Evolutionary conservation across 345 rosid genomes (phyloP), one percentile per base, ranked within the genome.

Genomic region (Turritis glabra): DNA sequence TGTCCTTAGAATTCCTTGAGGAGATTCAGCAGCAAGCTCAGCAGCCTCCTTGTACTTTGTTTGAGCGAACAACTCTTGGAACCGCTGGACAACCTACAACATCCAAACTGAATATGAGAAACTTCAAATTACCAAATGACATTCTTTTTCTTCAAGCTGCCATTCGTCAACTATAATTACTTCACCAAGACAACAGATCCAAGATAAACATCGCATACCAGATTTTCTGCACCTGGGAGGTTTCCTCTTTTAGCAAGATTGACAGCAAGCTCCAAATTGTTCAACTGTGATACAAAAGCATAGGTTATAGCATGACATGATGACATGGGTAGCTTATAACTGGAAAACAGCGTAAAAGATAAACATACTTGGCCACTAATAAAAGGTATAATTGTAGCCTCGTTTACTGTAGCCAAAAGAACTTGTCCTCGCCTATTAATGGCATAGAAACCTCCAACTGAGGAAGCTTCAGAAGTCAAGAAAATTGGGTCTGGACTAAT

Each of bases 31-130:
- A 80, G 99, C 99, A 70, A 96, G 97, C 83, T 96, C 99, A 69
- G 99, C 99, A 48, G 99, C 99, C 83, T 96, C 99, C 79, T 96
- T 92, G 77, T 96, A 96, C 83, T 96, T 96, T 25, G 96, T 92
- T 74, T 96, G 99, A 71, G 98, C 92, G 78, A 96, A 96, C 18
- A 92, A 79, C 75, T 92, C 99, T 85, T 96, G 98, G 80, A 96
- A 96, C 69, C 97, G 94, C 86, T 96, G 96, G 59, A 88, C 96
- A 82, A 96, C 99, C 99, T 96, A 84, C 73, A 57, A 80, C 27
- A 70, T 74, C 41, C 12, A 1, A 68, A 62, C 19, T 27, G 35
- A 46, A 37, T 53, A 73, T 68, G 46, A 67, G 59, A 67, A 44
- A 59, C 50, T 64, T 65, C 44, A 63, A 33, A 76, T 52, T 19